Evolutionary conservation across 2,329 filamentous ascomycete species (phyloP).

Genomic region (Fusarium equiseti): DNA sequence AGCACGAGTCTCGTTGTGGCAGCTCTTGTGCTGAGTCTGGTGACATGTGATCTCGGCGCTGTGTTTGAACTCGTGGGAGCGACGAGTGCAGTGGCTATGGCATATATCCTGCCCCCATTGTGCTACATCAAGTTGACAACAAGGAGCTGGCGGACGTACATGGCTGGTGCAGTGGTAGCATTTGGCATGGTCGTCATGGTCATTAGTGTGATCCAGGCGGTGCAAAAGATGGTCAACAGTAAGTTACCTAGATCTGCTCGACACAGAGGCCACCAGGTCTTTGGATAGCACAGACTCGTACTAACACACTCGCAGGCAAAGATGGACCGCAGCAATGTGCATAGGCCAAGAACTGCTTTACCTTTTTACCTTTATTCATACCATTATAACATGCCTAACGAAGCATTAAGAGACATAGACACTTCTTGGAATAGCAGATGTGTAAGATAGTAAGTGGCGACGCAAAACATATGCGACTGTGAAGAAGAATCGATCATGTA

Average conservation of each 20-base stretch:
- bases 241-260: conserved; percentile 2
- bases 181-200: conserved; percentile 86
- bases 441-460: conserved; percentile 27
- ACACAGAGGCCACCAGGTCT: not conserved
- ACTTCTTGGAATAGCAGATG: conserved; percentile 11
- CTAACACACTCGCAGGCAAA: conserved; percentile 43
- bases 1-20: conserved; percentile 84
- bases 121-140: conserved; percentile 95
- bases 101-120: conserved; percentile 93
- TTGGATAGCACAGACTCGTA: not conserved
- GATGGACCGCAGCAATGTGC: conserved; percentile 46
- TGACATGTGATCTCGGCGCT: conserved; percentile 92
- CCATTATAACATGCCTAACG: conserved; percentile 25
- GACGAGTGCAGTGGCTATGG: conserved; percentile 92
- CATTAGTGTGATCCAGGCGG: conserved; percentile 80
- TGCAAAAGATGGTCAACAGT: conserved; percentile 73
- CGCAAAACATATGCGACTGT: conserved; percentile 8
- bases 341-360: conserved; percentile 23
- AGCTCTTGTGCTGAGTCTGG: conserved; percentile 80
- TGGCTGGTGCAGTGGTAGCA: conserved; percentile 77
- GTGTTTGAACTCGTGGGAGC: conserved; percentile 97
- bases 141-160: conserved; percentile 77
- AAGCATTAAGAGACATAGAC: conserved; percentile 35
- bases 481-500: conserved; percentile 9
- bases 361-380: conserved; percentile 15